Percentiles rank a stretch among this genome's conserved stretches.
phyloP scores from a whole-genome alignment of 208 protist genomes.

The Leishmania amazonensis region DNA sequence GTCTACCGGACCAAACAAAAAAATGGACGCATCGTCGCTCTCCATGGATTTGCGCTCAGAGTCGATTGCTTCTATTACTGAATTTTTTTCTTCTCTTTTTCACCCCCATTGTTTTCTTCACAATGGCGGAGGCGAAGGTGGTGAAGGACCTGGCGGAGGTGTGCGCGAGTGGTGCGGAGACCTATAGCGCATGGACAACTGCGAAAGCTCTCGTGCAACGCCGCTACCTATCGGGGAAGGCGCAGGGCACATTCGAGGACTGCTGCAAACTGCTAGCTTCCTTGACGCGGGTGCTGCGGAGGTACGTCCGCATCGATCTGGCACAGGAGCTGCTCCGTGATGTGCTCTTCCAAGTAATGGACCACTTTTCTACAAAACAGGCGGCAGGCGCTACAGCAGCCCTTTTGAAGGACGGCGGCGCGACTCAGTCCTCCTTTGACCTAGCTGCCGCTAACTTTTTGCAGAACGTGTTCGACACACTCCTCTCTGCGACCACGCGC shows the following conservation, averaged over 20 bases:
- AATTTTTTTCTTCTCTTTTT: slow-evolving; percentile 5
- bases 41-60: no score
- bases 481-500: slow-evolving; percentile 1
- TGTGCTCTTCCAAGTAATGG: slow-evolving; percentile 6
- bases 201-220: slow-evolving; percentile 38
- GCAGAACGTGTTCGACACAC: slow-evolving; percentile 1
- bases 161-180: slow-evolving; percentile 28
- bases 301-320: slow-evolving; percentile 13
- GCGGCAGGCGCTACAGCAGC: background rate
- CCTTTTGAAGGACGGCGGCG: background rate
- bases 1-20: background rate
- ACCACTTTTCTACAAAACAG: slow-evolving; percentile 4
- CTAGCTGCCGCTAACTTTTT: background rate
- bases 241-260: slow-evolving; percentile 12
- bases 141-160: slow-evolving; percentile 27
- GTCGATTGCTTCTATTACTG: background rate
- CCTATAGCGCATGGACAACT: slow-evolving; percentile 39
- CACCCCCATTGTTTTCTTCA: background rate
- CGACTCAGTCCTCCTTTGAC: background rate
- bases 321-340: slow-evolving; percentile 12
- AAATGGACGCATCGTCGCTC: background rate
- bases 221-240: slow-evolving; percentile 13
- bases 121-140: slow-evolving; percentile 27
- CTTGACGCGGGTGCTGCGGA: background rate
- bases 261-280: slow-evolving; percentile 5